phyloP scores from a whole-genome alignment of 495 filamentous ascomycete genomes.

The Xylaria grammica region DNA sequence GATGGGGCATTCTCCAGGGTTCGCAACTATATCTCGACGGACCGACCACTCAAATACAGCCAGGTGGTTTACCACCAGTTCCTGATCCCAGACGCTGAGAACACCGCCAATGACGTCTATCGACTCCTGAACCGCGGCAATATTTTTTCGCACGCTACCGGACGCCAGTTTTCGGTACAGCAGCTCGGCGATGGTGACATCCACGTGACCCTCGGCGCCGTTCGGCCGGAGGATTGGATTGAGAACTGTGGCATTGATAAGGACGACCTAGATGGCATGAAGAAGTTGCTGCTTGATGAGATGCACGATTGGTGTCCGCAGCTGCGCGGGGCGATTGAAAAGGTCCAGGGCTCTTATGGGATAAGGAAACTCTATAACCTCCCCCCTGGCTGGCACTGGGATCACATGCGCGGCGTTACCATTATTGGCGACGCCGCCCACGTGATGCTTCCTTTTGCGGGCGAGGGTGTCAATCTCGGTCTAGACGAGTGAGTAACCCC shows the following conservation, averaged over 20 bases:
- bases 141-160: slow-evolving; percentile 47
- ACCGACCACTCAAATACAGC: slow-evolving; percentile 38
- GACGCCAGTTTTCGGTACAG: slow-evolving; percentile 48
- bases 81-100: slow-evolving; percentile 45
- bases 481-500: slow-evolving; percentile 48
- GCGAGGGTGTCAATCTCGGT: slow-evolving; percentile 65
- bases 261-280: slow-evolving; percentile 31
- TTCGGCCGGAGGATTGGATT: slow-evolving; percentile 43
- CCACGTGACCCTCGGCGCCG: slow-evolving; percentile 29
- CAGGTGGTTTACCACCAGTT: slow-evolving; percentile 48
- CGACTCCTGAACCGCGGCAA: slow-evolving; percentile 52
- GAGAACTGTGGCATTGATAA: slow-evolving; percentile 42
- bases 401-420: slow-evolving; percentile 52
- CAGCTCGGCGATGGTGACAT: slow-evolving; percentile 54
- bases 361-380: slow-evolving; percentile 56
- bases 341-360: slow-evolving; percentile 26
- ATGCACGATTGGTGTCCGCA: slow-evolving; percentile 38
- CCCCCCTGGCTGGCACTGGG: slow-evolving; percentile 56
- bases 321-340: slow-evolving; percentile 35
- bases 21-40: slow-evolving; percentile 30
- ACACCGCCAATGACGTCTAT: slow-evolving; percentile 42
- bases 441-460: slow-evolving; percentile 66
- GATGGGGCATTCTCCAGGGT: slow-evolving; percentile 54
- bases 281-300: slow-evolving; percentile 32
- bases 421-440: slow-evolving; percentile 69